Conservation (phyloP, 1,284 basidiomycete species). For the Veloboletus limbatus region DNA sequence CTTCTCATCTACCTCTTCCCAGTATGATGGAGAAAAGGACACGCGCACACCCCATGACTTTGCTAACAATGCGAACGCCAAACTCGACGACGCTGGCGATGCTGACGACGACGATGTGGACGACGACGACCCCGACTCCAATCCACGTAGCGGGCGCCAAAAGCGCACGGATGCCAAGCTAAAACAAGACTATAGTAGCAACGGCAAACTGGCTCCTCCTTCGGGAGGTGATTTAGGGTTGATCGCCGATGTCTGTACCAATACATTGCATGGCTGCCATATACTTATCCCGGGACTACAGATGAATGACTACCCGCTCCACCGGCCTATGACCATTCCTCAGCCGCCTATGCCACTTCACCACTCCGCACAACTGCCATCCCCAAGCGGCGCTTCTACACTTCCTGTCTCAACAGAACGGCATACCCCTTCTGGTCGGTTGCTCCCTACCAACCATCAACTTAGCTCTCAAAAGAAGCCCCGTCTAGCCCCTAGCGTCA, state of each 20-base stretch:
- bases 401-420: slow-evolving; percentile 35
- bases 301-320: slow-evolving; percentile 29
- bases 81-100: slow-evolving; percentile 42
- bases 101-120: slow-evolving; percentile 41
- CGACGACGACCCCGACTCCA: slow-evolving; percentile 32
- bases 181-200: slow-evolving; percentile 28
- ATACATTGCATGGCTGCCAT: not conserved
- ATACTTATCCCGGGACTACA: slow-evolving; percentile 11
- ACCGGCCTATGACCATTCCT: slow-evolving; percentile 34
- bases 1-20: slow-evolving; percentile 1
- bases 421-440: slow-evolving; percentile 34
- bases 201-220: slow-evolving; percentile 19
- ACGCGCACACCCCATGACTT: slow-evolving; percentile 48
- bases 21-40: slow-evolving; percentile 58
- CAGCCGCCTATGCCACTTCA: slow-evolving; percentile 35
- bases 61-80: slow-evolving; percentile 33
- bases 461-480: slow-evolving; percentile 28
- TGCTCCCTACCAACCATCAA: slow-evolving; percentile 25
- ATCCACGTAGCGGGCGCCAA: slow-evolving; percentile 19
- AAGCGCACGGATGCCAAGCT: slow-evolving; percentile 29
- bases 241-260: slow-evolving; percentile 27
- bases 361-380: slow-evolving; percentile 29
- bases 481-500: slow-evolving; percentile 29
- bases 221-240: slow-evolving; percentile 22
- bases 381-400: slow-evolving; percentile 18